phyloP scores from a whole-genome alignment of 1,284 basidiomycete genomes.

The Porogramme epimiltina region DNA sequence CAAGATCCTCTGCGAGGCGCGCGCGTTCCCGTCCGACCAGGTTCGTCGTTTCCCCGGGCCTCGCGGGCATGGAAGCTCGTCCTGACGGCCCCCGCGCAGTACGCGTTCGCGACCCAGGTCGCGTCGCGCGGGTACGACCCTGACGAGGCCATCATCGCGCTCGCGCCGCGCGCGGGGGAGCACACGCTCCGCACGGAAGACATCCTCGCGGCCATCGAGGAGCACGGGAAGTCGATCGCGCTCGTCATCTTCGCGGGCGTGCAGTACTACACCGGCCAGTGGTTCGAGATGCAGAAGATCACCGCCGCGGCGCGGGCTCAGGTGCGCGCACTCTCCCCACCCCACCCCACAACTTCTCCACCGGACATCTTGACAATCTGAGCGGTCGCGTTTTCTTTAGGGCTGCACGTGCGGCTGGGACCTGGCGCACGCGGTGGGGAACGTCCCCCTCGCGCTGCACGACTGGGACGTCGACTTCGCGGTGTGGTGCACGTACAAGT shows the following conservation, averaged over 20 bases:
- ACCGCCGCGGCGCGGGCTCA: conserved; percentile 83
- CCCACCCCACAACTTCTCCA: neutral
- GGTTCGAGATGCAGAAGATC: conserved; percentile 86
- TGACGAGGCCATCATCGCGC: conserved; percentile 72
- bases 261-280: conserved; percentile 98
- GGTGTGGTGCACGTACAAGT: conserved; percentile 98
- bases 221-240: conserved; percentile 77
- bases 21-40: conserved; percentile 95
- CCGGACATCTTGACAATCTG: too few relatives aligned
- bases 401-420: conserved; percentile 96
- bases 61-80: too few relatives aligned
- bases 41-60: conserved; percentile 28
- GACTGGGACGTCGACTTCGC: conserved; percentile 97
- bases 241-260: conserved; percentile 90
- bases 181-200: conserved; percentile 89
- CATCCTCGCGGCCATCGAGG: conserved; percentile 78
- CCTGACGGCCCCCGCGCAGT: conserved; percentile 69
- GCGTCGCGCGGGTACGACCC: conserved; percentile 81
- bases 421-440: conserved; percentile 94
- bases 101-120: conserved; percentile 92
- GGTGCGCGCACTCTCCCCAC: conserved; percentile 39
- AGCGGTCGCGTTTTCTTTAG: too few relatives aligned
- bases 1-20: conserved; percentile 96
- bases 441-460: conserved; percentile 88
- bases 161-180: conserved; percentile 83